A percentile compares a stretch with the other conserved stretches of the same genome.
Conservation (phyloP, 495 filamentous ascomycete species). For the Xylaria castorea region DNA sequence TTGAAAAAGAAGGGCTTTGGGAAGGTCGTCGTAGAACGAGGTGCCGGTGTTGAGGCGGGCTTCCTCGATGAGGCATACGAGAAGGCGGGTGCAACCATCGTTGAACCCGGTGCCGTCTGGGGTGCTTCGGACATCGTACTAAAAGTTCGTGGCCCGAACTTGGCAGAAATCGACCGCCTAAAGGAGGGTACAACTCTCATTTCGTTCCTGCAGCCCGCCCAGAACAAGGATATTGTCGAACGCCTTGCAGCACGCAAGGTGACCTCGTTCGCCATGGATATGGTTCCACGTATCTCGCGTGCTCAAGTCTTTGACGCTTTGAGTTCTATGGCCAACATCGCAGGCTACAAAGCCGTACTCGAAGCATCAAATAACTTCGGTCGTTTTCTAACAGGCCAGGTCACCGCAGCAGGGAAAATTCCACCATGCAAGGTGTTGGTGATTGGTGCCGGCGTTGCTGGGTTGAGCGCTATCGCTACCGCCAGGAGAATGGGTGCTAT, state of each 20-base stretch:
- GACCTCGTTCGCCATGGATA: slow-evolving; percentile 82
- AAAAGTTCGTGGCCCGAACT: slow-evolving; percentile 75
- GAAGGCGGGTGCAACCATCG: slow-evolving; percentile 73
- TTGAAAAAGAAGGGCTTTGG: slow-evolving; percentile 80
- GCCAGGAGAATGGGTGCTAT: slow-evolving; percentile 83
- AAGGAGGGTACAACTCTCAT: slow-evolving; percentile 71
- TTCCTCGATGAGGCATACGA: slow-evolving; percentile 75
- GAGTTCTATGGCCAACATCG: slow-evolving; percentile 87
- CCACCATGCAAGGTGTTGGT: slow-evolving; percentile 83
- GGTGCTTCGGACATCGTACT: slow-evolving; percentile 74
- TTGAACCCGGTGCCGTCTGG: slow-evolving; percentile 68
- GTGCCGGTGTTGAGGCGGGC: slow-evolving; percentile 75
- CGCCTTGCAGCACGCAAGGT: slow-evolving; percentile 67
- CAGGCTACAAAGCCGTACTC: slow-evolving; percentile 83
- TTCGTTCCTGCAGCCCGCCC: slow-evolving; percentile 76
- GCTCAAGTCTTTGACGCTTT: slow-evolving; percentile 82
- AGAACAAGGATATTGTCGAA: slow-evolving; percentile 73
- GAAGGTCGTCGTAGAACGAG: slow-evolving; percentile 74
- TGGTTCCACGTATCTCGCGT: slow-evolving; percentile 82
- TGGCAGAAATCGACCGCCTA: slow-evolving; percentile 66
- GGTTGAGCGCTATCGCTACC: slow-evolving; percentile 80
- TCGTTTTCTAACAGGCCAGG: slow-evolving; percentile 81
- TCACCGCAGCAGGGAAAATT: slow-evolving; percentile 82
- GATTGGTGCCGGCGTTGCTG: slow-evolving; percentile 83
- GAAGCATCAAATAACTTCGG: slow-evolving; percentile 85